phyloP scores from a whole-genome alignment of 352 stramenopile species.

The Phytophthora capsici region DNA sequence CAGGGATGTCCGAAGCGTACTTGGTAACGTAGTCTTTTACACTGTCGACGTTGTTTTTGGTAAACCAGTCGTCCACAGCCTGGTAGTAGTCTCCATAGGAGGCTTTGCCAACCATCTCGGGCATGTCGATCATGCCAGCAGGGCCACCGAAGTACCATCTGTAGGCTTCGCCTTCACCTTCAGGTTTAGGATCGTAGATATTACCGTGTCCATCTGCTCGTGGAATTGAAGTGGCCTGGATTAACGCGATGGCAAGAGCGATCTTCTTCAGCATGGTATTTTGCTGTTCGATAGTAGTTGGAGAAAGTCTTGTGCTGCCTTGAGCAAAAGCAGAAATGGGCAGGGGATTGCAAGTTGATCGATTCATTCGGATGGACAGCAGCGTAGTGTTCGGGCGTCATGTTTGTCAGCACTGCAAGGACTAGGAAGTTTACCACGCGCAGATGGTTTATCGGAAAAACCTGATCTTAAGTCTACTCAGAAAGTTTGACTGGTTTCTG shows the following conservation, averaged over 20 bases:
- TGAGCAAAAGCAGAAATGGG: constrained; percentile 27
- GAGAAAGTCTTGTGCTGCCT: neutral
- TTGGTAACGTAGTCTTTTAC: constrained; percentile 38
- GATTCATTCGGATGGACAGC: neutral
- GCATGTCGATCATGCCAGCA: constrained; percentile 35
- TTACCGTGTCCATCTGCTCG: constrained; percentile 32
- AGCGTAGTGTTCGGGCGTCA: neutral
- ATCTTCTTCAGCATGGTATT: constrained; percentile 30
- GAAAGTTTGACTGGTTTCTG: too few species aligned
- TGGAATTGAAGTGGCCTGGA: constrained; percentile 23
- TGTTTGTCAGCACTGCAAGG: neutral
- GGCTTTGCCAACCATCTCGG: constrained; percentile 27
- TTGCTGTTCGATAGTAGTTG: neutral
- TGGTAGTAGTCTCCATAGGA: constrained; percentile 38
- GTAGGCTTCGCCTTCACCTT: constrained; percentile 20
- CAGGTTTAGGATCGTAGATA: constrained; percentile 30
- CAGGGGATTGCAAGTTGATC: neutral
- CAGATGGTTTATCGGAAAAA: constrained; percentile 1
- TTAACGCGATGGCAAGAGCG: constrained; percentile 15
- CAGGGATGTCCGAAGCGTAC: constrained; percentile 22
- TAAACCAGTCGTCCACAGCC: constrained; percentile 34
- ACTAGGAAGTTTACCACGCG: neutral
- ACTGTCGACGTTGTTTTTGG: constrained; percentile 32
- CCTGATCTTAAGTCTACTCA: neutral
- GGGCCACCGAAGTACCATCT: constrained; percentile 32